Evolutionary conservation across 2,329 filamentous ascomycete genomes (phyloP), one percentile per base, ranked within the genome.

Genomic region (Trichoderma asperellum): DNA sequence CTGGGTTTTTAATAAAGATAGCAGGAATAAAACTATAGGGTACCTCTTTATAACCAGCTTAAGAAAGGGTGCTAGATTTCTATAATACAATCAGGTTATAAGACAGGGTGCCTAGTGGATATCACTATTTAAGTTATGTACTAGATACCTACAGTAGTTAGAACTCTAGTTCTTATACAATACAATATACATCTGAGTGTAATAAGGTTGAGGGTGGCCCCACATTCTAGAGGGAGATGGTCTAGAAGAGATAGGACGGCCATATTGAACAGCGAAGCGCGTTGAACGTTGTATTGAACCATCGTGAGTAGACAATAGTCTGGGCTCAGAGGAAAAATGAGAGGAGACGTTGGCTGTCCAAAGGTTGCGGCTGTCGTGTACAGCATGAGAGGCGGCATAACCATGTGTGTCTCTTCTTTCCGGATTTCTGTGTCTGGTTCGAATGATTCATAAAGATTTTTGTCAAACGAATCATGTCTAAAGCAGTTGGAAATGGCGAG

Each of bases 281-380:
- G 58, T 34, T 61, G 58, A 32, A 61, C 58, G 18, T 61, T 61
- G 37, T 61, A 61, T 47, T 61, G 58, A 21, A 61, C 37, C 37
- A 61, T 47, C 1, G 58, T 61, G 12, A 61, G 58, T 16, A 61
- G 7, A 10, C 37, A 47, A 32, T 61, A 37, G 27, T 61, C 58
- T 47, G 37, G 24, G 18, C 58, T 49, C 5, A 61, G 24, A 1
- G 58, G 58, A 8, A 61, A 61, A 16, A 61, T 49, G 14, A 61
- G 37, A 47, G 37, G 58, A 47, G 37, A 37, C 18, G 58, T 61
- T 61, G 58, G 24, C 37, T 32, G 27, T 47, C 58, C 58, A 47
- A 61, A 61, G 5, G 58, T 61, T 8, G 58, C 24, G 5, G 58
- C 58, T 47, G 58, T 61, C 2, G 58, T 61, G 27, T 61, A 61